Conservation (phyloP, 1,284 basidiomycete genomes). For the Rhodotorula sp. region DNA sequence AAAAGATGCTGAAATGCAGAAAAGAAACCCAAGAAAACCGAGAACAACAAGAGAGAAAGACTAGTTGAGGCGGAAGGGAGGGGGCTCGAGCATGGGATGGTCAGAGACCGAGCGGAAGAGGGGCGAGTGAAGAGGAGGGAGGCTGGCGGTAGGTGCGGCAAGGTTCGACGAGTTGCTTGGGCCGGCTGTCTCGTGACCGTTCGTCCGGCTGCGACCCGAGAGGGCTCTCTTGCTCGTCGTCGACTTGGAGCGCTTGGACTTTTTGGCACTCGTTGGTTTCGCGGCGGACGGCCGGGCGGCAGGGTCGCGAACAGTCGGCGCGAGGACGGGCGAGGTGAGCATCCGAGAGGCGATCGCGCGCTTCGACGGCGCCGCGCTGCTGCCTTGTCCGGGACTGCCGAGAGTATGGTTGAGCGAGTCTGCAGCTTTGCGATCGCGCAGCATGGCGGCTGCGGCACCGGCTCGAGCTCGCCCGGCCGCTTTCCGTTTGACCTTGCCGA, state of each 20-base stretch:
- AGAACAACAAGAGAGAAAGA: neutral
- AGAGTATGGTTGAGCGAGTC: conserved; percentile 16
- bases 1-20: neutral
- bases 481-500: conserved; percentile 8
- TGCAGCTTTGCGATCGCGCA: conserved; percentile 21
- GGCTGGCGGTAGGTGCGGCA: conserved; percentile 13
- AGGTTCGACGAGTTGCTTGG: neutral
- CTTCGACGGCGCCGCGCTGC: neutral
- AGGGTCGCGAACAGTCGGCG: conserved; percentile 9
- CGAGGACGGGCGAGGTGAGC: conserved; percentile 38
- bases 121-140: conserved; percentile 21
- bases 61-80: conserved; percentile 5
- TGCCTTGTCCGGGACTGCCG: neutral
- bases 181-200: neutral
- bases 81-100: neutral
- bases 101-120: conserved; percentile 11
- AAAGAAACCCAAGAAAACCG: neutral
- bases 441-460: conserved; percentile 10
- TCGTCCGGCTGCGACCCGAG: no score
- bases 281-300: neutral
- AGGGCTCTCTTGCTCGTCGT: neutral
- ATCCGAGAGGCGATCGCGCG: conserved; percentile 29
- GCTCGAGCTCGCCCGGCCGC: neutral
- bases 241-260: conserved; percentile 9
- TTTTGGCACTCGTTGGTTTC: neutral